Conservation (phyloP, 2,329 filamentous ascomycete genomes). For the Penicillium hesseltinei region DNA sequence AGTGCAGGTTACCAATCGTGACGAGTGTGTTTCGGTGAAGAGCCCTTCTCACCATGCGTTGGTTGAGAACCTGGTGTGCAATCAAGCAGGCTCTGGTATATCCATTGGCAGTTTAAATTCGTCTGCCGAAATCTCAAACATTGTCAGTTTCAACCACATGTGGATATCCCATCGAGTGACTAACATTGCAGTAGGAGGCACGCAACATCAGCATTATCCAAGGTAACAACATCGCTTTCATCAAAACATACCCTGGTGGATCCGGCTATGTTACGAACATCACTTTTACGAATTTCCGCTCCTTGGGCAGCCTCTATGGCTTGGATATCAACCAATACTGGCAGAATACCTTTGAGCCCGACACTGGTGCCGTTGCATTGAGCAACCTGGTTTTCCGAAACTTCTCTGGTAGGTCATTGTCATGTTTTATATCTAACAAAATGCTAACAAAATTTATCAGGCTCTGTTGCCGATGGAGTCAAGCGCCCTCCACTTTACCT, state of each 20-base stretch:
- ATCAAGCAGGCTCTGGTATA: slow-evolving; percentile 38
- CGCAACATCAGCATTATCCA: slow-evolving; percentile 41
- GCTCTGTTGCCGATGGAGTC: slow-evolving; percentile 33
- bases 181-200: slow-evolving; percentile 20
- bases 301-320: slow-evolving; percentile 25
- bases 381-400: slow-evolving; percentile 30
- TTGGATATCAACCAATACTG: slow-evolving; percentile 29
- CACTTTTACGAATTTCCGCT: slow-evolving; percentile 33
- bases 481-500: slow-evolving; percentile 32
- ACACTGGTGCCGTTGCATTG: slow-evolving; percentile 24
- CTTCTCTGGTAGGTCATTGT: slow-evolving; percentile 9
- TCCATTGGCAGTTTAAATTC: slow-evolving; percentile 39
- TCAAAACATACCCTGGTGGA: slow-evolving; percentile 42
- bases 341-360: slow-evolving; percentile 25
- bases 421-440: not conserved
- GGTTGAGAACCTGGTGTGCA: slow-evolving; percentile 39
- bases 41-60: slow-evolving; percentile 37
- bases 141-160: slow-evolving; percentile 10
- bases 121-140: slow-evolving; percentile 32
- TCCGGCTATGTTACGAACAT: slow-evolving; percentile 39
- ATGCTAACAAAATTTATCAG: slow-evolving; percentile 10
- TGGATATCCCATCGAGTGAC: not conserved
- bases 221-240: slow-evolving; percentile 40
- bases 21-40: slow-evolving; percentile 42
- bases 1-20: slow-evolving; percentile 35